Base-by-base conservation (phyloP, 495 filamentous ascomycete species). In the Tuber aestivum region DNA sequence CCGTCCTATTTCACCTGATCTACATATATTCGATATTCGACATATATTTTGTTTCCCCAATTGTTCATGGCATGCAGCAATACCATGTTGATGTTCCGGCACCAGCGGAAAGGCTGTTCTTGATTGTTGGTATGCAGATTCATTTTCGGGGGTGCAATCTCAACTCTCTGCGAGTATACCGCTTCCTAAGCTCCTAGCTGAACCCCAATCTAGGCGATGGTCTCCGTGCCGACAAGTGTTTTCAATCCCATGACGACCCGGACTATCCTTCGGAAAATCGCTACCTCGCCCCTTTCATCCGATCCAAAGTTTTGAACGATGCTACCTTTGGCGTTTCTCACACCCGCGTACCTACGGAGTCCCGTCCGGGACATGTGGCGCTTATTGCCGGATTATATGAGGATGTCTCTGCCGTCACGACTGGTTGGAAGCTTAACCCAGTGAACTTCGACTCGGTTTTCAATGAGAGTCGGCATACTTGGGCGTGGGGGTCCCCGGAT, bases 291-390 rank as follows among this genome's bases (percentile, higher is more conserved):
- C 96, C 96, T 6, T 99, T 94, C 83, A 87, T 99, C 78, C 94
- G 96, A 77, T 97, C 93, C 38, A 90, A 91, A 78, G 92, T 97
- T 32, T 87, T 97, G 42, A 87, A 90, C 75, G 88, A 97, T 80
- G 96, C 96, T n/a, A 99, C 96, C 4, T 99, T 99, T 84, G 96
- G 96, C 21, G 94, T 99, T 71, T 98, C 95, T 20, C 96, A 99
- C 85, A 99, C 96, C 40, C 92, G 96, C 70, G 94, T 99, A 5
- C 96, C 96, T 18, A 99, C 96, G 69, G 96, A 99, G 85, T 99
- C 96, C 23, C 89, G 96, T 44, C 96, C 96, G 0, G 96, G 96
- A 42, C 96, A 99, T 88, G 96, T 99, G 77, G 96, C 96, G 32
- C 88, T 99, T 70, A 99, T 99, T 81, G 96, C 96, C 32, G 96